Percentiles rank a stretch among this genome's conserved stretches.
Evolutionary conservation across 352 stramenopile species (phyloP).

Genomic region (Globisporangium lucens): DNA sequence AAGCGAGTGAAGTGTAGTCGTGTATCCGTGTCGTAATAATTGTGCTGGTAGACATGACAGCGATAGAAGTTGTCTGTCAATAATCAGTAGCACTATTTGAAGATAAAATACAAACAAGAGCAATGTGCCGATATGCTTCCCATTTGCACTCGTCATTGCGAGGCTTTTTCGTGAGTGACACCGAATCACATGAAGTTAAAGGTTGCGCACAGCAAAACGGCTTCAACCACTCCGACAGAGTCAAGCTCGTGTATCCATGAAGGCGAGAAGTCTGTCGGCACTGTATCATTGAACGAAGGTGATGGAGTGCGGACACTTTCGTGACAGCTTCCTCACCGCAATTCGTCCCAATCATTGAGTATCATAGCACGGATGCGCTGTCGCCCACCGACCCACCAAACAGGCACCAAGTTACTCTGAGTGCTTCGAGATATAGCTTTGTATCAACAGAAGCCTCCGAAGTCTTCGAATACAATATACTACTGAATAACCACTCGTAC

Average conservation of each 20-base stretch:
- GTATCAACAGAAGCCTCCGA: neutral
- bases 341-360: neutral
- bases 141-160: neutral
- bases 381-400: neutral
- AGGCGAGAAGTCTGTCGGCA: neutral
- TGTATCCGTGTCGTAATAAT: neutral
- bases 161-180: neutral
- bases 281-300: neutral
- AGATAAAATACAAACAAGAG: neutral
- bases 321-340: neutral
- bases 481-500: neutral
- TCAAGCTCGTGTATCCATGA: neutral
- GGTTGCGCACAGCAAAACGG: neutral
- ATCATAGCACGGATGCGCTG: neutral
- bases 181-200: neutral
- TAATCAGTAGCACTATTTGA: neutral
- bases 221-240: neutral
- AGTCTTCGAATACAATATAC: neutral
- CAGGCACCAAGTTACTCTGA: neutral
- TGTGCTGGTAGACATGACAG: neutral
- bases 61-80: neutral
- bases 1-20: neutral
- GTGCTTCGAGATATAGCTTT: neutral
- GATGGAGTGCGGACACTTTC: slow-evolving; percentile 1
- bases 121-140: neutral